phyloP scores from a whole-genome alignment of 1,284 basidiomycete genomes.

The Leccinum cinnamomeum region DNA sequence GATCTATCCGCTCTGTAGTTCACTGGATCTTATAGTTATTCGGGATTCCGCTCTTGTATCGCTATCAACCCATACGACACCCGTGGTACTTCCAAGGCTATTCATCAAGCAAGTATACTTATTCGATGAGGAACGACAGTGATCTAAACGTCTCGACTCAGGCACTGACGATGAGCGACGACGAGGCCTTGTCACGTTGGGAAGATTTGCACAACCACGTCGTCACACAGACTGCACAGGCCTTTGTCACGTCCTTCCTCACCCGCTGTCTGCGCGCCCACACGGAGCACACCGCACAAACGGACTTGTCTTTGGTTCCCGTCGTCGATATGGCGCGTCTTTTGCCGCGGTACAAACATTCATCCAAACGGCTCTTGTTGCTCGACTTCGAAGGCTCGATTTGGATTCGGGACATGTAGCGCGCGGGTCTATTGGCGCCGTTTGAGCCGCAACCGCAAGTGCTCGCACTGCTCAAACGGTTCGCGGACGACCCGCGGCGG shows the following conservation, averaged over 20 bases:
- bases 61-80: constrained; percentile 84
- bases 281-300: constrained; percentile 53
- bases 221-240: constrained; percentile 83
- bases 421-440: constrained; percentile 42
- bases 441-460: constrained; percentile 56
- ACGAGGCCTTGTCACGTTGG: constrained; percentile 76
- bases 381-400: constrained; percentile 82
- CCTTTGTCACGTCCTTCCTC: constrained; percentile 81
- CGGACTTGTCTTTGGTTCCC: constrained; percentile 42
- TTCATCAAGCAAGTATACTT: constrained; percentile 47
- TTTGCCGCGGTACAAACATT: constrained; percentile 62
- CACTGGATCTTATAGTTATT: constrained; percentile 83
- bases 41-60: constrained; percentile 83
- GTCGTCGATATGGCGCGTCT: constrained; percentile 52
- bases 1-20: constrained; percentile 49
- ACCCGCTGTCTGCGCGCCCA: constrained; percentile 68
- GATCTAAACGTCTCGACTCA: constrained; percentile 16
- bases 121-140: not conserved
- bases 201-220: constrained; percentile 86
- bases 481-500: constrained; percentile 60
- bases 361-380: constrained; percentile 63
- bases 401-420: constrained; percentile 58
- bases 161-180: constrained; percentile 86
- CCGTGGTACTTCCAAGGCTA: constrained; percentile 72
- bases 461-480: constrained; percentile 56